Conservation (phyloP, 2,329 filamentous ascomycete genomes). For the Simplicillium sp. region DNA sequence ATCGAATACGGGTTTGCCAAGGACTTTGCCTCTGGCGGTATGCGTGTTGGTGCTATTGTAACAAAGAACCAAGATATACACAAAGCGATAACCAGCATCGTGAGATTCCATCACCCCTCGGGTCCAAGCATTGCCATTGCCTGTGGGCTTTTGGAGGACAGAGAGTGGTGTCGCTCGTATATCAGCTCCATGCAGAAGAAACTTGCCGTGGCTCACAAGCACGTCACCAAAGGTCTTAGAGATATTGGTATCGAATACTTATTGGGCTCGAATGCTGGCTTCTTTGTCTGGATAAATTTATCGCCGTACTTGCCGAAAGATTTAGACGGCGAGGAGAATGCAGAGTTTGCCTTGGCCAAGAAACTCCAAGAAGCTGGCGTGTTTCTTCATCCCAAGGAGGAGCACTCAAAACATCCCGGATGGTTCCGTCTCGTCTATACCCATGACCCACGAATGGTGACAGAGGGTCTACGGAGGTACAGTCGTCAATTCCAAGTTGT, state of each 20-base stretch:
- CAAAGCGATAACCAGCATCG: constrained; percentile 24
- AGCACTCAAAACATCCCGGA: constrained; percentile 34
- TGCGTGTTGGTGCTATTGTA: constrained; percentile 40
- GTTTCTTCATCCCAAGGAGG: constrained; percentile 38
- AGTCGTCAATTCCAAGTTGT: constrained; percentile 1
- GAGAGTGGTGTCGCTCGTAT: constrained; percentile 33
- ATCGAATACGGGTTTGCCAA: constrained; percentile 35
- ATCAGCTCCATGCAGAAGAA: constrained; percentile 26
- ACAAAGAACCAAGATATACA: constrained; percentile 21
- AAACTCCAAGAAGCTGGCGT: constrained; percentile 35
- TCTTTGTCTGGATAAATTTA: constrained; percentile 47
- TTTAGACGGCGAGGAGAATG: constrained; percentile 17
- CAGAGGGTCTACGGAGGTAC: constrained; percentile 26
- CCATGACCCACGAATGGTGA: constrained; percentile 22
- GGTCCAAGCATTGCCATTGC: constrained; percentile 31
- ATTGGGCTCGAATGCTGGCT: constrained; percentile 41
- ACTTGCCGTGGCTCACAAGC: constrained; percentile 28
- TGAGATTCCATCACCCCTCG: constrained; percentile 37
- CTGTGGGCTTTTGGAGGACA: constrained; percentile 35
- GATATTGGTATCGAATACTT: constrained; percentile 32
- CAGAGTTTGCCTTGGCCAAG: constrained; percentile 34
- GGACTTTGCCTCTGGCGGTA: constrained; percentile 43
- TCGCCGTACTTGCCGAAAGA: constrained; percentile 27
- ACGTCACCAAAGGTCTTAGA: constrained; percentile 25
- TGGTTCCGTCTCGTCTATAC: constrained; percentile 46